Conservation (phyloP, 179 eudicot genomes). For the Spergularia azorica region DNA sequence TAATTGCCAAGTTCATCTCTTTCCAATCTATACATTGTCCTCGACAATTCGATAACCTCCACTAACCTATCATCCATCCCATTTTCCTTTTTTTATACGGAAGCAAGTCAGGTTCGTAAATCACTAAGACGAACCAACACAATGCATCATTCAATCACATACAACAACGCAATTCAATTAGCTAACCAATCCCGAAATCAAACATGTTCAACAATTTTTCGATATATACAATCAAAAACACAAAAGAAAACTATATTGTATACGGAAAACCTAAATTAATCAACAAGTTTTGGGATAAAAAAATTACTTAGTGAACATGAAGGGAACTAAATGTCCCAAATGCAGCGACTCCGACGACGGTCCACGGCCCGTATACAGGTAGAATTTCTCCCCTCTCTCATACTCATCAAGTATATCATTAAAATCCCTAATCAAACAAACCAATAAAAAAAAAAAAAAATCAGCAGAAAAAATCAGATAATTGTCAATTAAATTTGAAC, state of each 20-base stretch:
- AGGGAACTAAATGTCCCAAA: conserved; percentile 91
- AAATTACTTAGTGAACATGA: conserved; percentile 91
- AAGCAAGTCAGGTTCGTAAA: background rate
- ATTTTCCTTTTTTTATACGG: background rate
- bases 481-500: conserved; percentile 1
- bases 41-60: background rate
- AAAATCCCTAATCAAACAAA: conserved; percentile 46
- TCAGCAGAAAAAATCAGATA: background rate
- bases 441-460: background rate
- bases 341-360: conserved; percentile 94
- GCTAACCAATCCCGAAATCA: background rate
- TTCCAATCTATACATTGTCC: background rate
- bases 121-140: background rate
- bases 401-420: conserved; percentile 75
- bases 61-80: background rate
- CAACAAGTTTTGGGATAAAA: background rate
- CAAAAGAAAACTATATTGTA: too few species aligned
- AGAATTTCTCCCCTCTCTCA: conserved; percentile 83
- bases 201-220: background rate
- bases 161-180: background rate
- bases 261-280: too few species aligned
- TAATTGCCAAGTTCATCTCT: background rate
- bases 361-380: conserved; percentile 89
- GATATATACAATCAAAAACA: too few species aligned
- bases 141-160: background rate